A percentile compares a stretch with the other conserved stretches of the same genome.
Evolutionary conservation across 495 filamentous ascomycete genomes (phyloP).

Genomic region (Hypoxylon subgilvum): DNA sequence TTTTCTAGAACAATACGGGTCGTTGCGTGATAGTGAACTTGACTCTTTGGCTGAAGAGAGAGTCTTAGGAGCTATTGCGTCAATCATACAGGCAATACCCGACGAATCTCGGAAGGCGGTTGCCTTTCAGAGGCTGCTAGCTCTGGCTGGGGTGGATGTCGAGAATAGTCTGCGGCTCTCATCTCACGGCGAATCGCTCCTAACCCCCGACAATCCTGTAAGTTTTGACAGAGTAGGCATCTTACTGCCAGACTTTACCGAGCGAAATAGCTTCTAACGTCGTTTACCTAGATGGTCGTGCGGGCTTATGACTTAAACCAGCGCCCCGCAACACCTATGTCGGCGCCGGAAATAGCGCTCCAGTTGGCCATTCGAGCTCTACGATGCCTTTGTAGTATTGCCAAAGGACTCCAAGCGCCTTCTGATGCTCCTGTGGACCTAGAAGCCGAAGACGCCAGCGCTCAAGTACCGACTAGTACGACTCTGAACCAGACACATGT

Average conservation of each 20-base stretch:
- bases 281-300: constrained; percentile 43
- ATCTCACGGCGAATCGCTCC: constrained; percentile 26
- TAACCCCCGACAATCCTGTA: constrained; percentile 47
- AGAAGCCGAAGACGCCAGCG: constrained; percentile 48
- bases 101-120: constrained; percentile 66
- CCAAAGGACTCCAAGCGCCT: constrained; percentile 76
- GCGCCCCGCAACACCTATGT: constrained; percentile 36
- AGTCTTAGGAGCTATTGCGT: constrained; percentile 81
- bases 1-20: constrained; percentile 78
- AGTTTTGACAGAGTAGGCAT: constrained; percentile 1
- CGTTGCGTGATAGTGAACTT: constrained; percentile 63
- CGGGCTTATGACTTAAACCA: constrained; percentile 47
- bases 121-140: constrained; percentile 68
- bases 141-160: constrained; percentile 68
- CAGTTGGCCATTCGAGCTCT: constrained; percentile 68
- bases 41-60: constrained; percentile 77
- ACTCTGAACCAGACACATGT: constrained; percentile 40
- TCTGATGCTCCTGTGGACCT: constrained; percentile 73
- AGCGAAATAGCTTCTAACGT: constrained; percentile 5
- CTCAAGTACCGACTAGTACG: constrained; percentile 7
- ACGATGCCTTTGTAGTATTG: constrained; percentile 76
- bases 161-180: constrained; percentile 48
- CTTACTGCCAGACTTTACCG: neutral
- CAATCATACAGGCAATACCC: constrained; percentile 79
- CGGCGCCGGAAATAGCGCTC: constrained; percentile 50